phyloP scores from a whole-genome alignment of 345 rosid species.

The Eucalyptus marginata region DNA sequence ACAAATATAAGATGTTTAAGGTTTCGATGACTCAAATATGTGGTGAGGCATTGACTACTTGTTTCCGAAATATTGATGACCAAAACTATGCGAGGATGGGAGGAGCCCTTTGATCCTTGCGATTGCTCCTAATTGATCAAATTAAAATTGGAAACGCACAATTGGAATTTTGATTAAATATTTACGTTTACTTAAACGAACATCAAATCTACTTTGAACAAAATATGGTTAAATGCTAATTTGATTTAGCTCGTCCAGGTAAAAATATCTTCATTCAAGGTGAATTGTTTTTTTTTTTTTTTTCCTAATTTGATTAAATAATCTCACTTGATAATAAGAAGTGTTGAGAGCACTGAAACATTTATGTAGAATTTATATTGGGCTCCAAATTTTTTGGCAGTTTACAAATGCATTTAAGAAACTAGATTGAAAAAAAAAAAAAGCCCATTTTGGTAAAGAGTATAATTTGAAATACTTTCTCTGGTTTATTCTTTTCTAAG shows the following conservation, averaged over 20 bases:
- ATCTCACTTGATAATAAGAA: background rate
- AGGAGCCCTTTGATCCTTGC: rapidly evolving
- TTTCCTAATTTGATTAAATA: background rate
- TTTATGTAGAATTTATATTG: background rate
- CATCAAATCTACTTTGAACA: background rate
- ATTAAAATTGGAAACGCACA: rapidly evolving
- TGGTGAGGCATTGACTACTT: background rate
- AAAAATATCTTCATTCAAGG: background rate
- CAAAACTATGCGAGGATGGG: no score
- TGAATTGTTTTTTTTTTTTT: no score
- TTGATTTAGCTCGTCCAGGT: background rate
- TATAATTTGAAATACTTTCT: background rate
- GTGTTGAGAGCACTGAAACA: background rate
- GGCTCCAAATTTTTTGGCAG: background rate
- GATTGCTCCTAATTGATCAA: no score
- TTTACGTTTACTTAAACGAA: no score
- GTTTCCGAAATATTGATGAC: no score
- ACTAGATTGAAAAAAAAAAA: background rate
- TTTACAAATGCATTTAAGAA: background rate
- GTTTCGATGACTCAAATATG: rapidly evolving
- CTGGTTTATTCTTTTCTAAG: no score
- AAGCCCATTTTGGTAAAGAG: background rate
- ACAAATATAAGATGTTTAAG: no score
- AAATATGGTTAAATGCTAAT: background rate
- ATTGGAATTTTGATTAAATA: no score